Evolutionary conservation across 306 rosid genomes (phyloP).

Genomic region (Albizia julibrissin): DNA sequence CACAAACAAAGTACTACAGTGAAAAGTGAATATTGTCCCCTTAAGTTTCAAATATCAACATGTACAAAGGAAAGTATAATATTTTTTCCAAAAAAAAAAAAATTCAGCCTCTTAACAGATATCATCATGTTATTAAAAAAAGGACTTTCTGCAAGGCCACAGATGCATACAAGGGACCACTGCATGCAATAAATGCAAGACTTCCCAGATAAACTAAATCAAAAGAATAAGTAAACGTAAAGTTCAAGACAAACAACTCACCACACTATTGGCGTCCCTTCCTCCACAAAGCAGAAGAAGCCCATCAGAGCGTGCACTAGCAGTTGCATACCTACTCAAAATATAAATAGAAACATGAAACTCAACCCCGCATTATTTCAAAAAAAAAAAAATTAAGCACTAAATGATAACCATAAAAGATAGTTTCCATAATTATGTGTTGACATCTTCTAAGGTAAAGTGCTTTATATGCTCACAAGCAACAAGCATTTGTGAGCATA

Average conservation of each 20-base stretch:
- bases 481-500: constrained; percentile 6
- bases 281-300: constrained; percentile 99
- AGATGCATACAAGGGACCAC: neutral
- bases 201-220: constrained; percentile 28
- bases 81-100: neutral
- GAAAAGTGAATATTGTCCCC: neutral
- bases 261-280: constrained; percentile 96
- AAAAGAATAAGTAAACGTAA: constrained; percentile 7
- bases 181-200: constrained; percentile 29
- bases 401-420: constrained; percentile 7
- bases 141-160: neutral
- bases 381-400: constrained; percentile 17
- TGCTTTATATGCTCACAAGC: constrained; percentile 8
- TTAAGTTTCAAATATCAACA: neutral
- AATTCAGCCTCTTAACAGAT: neutral
- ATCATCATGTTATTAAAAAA: neutral
- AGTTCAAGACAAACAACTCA: constrained; percentile 44
- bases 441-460: constrained; percentile 23
- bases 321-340: constrained; percentile 95
- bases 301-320: constrained; percentile 99
- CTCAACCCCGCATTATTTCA: constrained; percentile 12
- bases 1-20: neutral
- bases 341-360: constrained; percentile 24
- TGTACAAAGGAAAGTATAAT: neutral
- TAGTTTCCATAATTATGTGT: neutral